phyloP scores from a whole-genome alignment of 441 rosid genomes.

The Adansonia madagascariensis region DNA sequence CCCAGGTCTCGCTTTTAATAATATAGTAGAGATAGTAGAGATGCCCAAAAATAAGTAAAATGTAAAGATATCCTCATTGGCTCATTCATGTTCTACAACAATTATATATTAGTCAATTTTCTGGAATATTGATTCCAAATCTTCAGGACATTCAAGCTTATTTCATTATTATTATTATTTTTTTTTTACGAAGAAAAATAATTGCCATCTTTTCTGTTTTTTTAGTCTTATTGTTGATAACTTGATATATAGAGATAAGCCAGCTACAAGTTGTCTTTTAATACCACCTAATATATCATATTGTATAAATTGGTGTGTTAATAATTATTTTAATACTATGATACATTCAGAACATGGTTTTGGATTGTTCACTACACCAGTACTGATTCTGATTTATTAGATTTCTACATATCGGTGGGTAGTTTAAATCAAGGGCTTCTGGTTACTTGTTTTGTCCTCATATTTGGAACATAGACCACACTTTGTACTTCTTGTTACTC shows the following conservation, averaged over 20 bases:
- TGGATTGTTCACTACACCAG: not conserved
- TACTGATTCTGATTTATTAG: slow-evolving; percentile 10
- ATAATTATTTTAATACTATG: not conserved
- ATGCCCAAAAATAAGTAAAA: not conserved
- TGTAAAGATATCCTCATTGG: slow-evolving; percentile 4
- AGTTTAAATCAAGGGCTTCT: not conserved
- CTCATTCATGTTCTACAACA: slow-evolving; percentile 8
- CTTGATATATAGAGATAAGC: not conserved
- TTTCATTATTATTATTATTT: not conserved
- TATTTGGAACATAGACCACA: not conserved
- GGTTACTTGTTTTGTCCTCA: not conserved
- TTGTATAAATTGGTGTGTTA: not conserved
- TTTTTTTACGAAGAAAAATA: not conserved
- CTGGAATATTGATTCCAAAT: not conserved
- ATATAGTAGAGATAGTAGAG: no score
- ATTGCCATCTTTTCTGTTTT: not conserved
- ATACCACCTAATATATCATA: not conserved
- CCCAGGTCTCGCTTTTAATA: no score
- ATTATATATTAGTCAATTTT: not conserved
- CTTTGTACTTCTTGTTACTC: not conserved
- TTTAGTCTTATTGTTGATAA: not conserved
- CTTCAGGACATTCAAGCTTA: not conserved
- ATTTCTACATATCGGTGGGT: not conserved
- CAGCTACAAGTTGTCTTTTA: not conserved
- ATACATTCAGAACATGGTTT: not conserved